These are phyloP conservation scores for Nothomitra cinnamomea DNA, from an alignment of 2,329 filamentous ascomycete genomes.

Conservation along the genomic window DNA sequence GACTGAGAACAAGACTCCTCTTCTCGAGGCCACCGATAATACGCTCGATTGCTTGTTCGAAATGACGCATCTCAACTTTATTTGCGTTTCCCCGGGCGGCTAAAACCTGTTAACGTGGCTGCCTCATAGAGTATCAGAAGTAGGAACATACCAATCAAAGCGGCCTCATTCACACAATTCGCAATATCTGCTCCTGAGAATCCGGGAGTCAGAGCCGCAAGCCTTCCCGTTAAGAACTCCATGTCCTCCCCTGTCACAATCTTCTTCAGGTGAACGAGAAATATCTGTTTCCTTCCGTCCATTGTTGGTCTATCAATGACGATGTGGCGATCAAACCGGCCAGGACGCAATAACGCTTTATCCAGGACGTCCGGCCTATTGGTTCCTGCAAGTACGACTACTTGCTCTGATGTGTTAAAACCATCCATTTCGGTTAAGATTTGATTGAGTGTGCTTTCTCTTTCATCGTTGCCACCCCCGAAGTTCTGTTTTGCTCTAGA, in stretches of 20 bases:
- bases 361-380: constrained; percentile 91
- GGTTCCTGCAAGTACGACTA: constrained; percentile 91
- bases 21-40: constrained; percentile 93
- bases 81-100: constrained; percentile 71
- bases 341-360: constrained; percentile 88
- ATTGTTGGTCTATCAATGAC: constrained; percentile 89
- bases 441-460: constrained; percentile 92
- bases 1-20: constrained; percentile 85
- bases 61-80: constrained; percentile 73
- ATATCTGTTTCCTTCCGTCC: constrained; percentile 92
- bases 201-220: constrained; percentile 83
- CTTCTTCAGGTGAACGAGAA: constrained; percentile 83
- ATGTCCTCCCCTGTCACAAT: constrained; percentile 86
- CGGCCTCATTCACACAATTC: constrained; percentile 96
- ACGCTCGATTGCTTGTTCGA: constrained; percentile 94
- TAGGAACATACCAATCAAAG: constrained; percentile 60
- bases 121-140: not conserved
- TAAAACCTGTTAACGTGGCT: constrained; percentile 30
- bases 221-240: constrained; percentile 70
- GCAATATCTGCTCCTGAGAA: constrained; percentile 97
- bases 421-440: constrained; percentile 99
- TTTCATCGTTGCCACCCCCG: constrained; percentile 87
- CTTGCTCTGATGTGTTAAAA: constrained; percentile 92
- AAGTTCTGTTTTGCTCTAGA: constrained; percentile 70
- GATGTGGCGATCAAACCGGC: constrained; percentile 94